Percentiles rank a stretch among this genome's conserved stretches.
These are phyloP conservation scores for Carex arenaria DNA, from an alignment of 202 grass and related monocot genomes.

Conservation along the genomic window DNA sequence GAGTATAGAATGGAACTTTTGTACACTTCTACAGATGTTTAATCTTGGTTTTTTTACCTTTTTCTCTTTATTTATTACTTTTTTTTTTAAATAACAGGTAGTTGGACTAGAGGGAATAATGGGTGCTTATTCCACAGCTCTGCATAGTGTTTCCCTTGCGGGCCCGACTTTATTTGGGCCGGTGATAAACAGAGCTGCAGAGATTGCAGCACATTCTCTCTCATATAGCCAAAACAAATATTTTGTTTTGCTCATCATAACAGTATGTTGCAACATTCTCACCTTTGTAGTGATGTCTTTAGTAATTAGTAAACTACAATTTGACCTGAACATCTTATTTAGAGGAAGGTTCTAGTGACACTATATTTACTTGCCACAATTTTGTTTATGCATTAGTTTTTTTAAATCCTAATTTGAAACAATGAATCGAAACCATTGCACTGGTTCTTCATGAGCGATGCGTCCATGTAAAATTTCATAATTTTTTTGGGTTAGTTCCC, in stretches of 20 bases:
- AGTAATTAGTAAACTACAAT: not conserved
- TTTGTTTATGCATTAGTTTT: no score
- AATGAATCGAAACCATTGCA: not conserved
- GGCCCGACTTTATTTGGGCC: slow-evolving; percentile 94
- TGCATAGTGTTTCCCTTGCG: slow-evolving; percentile 65
- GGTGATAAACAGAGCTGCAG: slow-evolving; percentile 81
- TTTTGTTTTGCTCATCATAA: slow-evolving; percentile 89
- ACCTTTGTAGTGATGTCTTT: not conserved
- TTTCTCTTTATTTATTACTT: not conserved
- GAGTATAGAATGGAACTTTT: not conserved
- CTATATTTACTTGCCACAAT: no score
- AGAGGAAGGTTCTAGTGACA: no score
- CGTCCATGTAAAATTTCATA: not conserved
- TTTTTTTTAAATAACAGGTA: slow-evolving; percentile 42
- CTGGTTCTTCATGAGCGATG: not conserved
- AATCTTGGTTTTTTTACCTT: not conserved
- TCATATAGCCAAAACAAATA: slow-evolving; percentile 70
- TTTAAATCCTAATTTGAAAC: not conserved
- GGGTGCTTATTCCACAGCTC: slow-evolving; percentile 65
- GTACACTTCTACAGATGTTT: not conserved
- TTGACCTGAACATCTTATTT: no score
- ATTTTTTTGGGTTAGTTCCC: not conserved
- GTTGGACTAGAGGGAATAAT: slow-evolving; percentile 90
- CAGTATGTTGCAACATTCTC: slow-evolving; percentile 34
- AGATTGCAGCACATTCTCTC: slow-evolving; percentile 69